Base-by-base conservation (phyloP, 2,329 filamentous ascomycete genomes). In the Westerdykella ornata region DNA sequence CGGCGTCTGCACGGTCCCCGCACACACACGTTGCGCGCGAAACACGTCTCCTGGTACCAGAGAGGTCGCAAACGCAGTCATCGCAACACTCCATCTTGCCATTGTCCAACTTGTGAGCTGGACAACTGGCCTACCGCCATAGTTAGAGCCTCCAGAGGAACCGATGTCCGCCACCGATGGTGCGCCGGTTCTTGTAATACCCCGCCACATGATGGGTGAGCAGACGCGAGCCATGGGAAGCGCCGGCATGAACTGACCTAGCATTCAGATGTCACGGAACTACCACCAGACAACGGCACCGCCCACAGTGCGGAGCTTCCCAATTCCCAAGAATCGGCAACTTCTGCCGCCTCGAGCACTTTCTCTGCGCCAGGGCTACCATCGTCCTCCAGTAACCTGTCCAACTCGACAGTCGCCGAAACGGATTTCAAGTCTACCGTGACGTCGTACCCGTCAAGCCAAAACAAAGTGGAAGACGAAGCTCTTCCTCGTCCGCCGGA, bases 401-500 rank as follows among this genome's bases (percentile, higher is more conserved):
- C 63, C 16, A 60, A 54, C 16, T 52, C 49, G 37, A 56, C 51
- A 41, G 53, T 47, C 35, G 49, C 52, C 36, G 60, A 63, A 6
- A 58, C 58, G 16, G 59, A 62, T 28, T 42, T 56, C 41, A 57
- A 56, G 2, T 56, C 56, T 13, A 57, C 57, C 8, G 44, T 57
- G 18, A 47, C 56, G 17, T 49, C 59, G 22, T 26, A 26, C 22
- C 22, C 48, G 18, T 47, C 50, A 13, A 42, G 26, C 31, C 53
- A 75, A 28, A 77, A 70, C 22, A 78, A 81, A 53, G 57, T 46
- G 30, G 13, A 43, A 31, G 52, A 52, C 36, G 46, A 45, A 17
- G 37, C 48, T 26, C 45, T 53, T 38, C 45, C 51, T 12, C 39
- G 38, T 12, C 53, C 81, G 36, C 67, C 77, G 13, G 65, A 80